phyloP scores from a whole-genome alignment of 2,329 filamentous ascomycete species.

The Trichoderma atrobrunneum region DNA sequence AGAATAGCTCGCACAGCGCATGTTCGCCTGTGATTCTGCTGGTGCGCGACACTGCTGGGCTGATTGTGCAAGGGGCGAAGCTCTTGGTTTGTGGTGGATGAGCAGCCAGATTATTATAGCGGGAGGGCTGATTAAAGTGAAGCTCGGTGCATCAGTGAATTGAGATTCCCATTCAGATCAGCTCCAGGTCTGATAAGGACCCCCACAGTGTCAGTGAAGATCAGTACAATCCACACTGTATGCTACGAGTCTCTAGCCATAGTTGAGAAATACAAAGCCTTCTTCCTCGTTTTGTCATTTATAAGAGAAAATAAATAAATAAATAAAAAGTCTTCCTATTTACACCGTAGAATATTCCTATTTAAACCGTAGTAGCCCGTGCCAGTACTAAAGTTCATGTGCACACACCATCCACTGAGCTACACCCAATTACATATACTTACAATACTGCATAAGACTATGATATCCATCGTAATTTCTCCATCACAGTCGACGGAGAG shows the following conservation, averaged over 20 bases:
- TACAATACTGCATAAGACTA: too few species aligned
- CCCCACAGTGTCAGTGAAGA: not conserved
- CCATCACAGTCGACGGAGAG: too few species aligned
- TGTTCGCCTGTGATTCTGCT: conserved; percentile 22
- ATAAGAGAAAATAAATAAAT: too few species aligned
- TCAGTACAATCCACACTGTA: not conserved
- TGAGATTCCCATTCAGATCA: not conserved
- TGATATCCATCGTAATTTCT: too few species aligned
- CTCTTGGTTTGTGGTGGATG: not conserved
- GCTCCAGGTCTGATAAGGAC: not conserved
- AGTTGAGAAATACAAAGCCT: too few species aligned
- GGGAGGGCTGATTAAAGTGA: not conserved
- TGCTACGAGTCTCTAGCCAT: not conserved
- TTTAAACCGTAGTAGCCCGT: too few species aligned
- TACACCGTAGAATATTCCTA: too few species aligned
- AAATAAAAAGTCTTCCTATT: too few species aligned
- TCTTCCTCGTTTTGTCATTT: too few species aligned
- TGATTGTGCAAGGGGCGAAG: not conserved
- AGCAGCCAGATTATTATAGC: not conserved
- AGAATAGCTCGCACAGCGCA: conserved; percentile 29
- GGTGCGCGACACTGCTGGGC: not conserved
- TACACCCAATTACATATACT: too few species aligned
- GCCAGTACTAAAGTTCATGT: too few species aligned
- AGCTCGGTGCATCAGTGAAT: not conserved
- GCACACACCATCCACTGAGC: too few species aligned